Evolutionary conservation across 2,329 filamentous ascomycete genomes (phyloP), one percentile per base, ranked within the genome.

Genomic region (Shiraia bambusicola): DNA sequence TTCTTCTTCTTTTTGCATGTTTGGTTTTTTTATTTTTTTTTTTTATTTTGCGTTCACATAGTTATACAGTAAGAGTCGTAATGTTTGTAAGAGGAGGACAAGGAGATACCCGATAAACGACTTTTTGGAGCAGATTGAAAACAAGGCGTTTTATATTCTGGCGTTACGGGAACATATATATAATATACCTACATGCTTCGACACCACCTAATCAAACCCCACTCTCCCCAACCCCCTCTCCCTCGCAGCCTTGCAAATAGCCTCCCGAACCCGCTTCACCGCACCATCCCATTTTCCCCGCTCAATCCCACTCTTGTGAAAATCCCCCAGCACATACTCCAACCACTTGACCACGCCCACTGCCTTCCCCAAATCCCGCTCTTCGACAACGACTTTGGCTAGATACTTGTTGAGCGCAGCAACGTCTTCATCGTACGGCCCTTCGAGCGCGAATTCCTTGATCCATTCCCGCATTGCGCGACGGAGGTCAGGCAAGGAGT

Each of bases 381-480:
- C 93, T 42, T 92, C 84, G 1, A 71, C 47, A 0, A 95, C 77
- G 0, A 97, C 88, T 17, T 78, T 78, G 4, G 65, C 73, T 22
- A 97, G 67, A 66, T 95, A 97, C 57, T 75, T 79, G 39, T 78
- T 80, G 46, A 97, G 74, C 27, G 91, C 83, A 28, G 77, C 77
- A 0, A 92, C 84, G 67, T 98, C 93, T 42, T 87, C 82, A 0
- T 71, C 70, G 66, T 93, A 90, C 1, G 93, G 93, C 0, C 87
- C 89, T 3, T 91, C 85, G 4, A 75, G 75, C 26, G 68, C 72
- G 47, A 92, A 95, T 46, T 85, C 82, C 2, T 72, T 63, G 50
- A 89, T 79, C 93, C 93, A 98, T 3, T 81, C 81, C 40, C 76
- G 79, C 11, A 96, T 72, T 61, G 89, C 88, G 27, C 81, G 76